phyloP scores from a whole-genome alignment of 495 filamentous ascomycete species.

The Aspergillus biplanus region DNA sequence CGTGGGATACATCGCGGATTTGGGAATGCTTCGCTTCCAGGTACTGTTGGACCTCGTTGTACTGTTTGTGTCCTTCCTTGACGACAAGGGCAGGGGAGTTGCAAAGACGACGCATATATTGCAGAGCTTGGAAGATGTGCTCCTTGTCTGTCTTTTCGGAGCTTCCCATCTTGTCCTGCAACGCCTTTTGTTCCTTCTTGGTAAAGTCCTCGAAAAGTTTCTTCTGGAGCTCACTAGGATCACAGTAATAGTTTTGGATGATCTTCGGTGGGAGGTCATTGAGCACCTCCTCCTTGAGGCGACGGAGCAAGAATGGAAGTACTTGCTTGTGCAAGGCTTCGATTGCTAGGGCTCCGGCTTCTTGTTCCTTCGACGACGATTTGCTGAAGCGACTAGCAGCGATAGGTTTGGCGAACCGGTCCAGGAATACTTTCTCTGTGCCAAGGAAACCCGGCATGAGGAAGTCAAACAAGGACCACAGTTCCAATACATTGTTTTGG shows the following conservation, averaged over 20 bases:
- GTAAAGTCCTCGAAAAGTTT: slow-evolving; percentile 95
- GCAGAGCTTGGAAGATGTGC: slow-evolving; percentile 98
- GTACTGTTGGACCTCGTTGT: slow-evolving; percentile 77
- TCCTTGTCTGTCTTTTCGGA: slow-evolving; percentile 90
- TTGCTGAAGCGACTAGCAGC: slow-evolving; percentile 93
- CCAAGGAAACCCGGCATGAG: slow-evolving; percentile 98
- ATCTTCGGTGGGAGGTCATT: slow-evolving; percentile 98
- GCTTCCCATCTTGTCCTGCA: slow-evolving; percentile 75
- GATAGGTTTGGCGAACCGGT: slow-evolving; percentile 97
- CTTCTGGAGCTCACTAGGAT: slow-evolving; percentile 92
- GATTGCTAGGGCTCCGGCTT: slow-evolving; percentile 92
- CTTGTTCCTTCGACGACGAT: slow-evolving; percentile 97
- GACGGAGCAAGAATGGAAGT: slow-evolving; percentile 91
- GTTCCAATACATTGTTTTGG: slow-evolving; percentile 95
- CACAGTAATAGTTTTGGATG: slow-evolving; percentile 98
- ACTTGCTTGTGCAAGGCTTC: slow-evolving; percentile 98
- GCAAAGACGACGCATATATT: slow-evolving; percentile 99
- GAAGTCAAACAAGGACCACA: slow-evolving; percentile 99
- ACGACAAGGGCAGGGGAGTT: slow-evolving; percentile 96
- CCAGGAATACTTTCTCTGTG: slow-evolving; percentile 97
- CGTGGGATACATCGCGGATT: slow-evolving; percentile 83
- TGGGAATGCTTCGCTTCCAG: slow-evolving; percentile 69
- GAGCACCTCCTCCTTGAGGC: slow-evolving; percentile 96
- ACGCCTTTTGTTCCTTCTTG: slow-evolving; percentile 84
- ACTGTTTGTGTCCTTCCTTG: slow-evolving; percentile 90